These are phyloP conservation scores for Exophiala xenobiotica DNA, from an alignment of 2,329 filamentous ascomycete genomes.

Conservation along the genomic window DNA sequence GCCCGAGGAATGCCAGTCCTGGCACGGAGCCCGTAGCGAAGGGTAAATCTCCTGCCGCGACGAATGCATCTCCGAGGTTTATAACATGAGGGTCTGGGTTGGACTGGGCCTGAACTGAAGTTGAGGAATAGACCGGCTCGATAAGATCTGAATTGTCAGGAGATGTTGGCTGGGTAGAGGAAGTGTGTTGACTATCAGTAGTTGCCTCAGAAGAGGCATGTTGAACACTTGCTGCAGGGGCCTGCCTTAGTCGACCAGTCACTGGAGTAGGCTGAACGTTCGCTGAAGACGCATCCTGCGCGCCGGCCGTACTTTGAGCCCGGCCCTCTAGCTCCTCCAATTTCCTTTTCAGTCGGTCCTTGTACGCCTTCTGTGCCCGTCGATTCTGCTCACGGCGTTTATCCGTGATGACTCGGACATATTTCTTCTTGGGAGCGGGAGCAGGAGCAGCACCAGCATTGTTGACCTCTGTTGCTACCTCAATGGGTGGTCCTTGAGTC, in stretches of 20 bases:
- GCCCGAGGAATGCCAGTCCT: constrained; percentile 2
- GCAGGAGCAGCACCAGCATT: neutral
- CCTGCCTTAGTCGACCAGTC: no score
- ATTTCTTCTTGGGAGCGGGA: constrained; percentile 15
- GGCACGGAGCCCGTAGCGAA: constrained; percentile 4
- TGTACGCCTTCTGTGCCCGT: constrained; percentile 27
- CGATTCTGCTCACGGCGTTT: constrained; percentile 30
- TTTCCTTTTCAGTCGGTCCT: constrained; percentile 24
- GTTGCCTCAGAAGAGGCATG: no score
- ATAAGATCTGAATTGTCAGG: no score
- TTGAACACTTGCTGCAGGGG: no score
- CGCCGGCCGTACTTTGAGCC: neutral
- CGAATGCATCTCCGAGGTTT: constrained; percentile 21
- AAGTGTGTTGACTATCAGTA: no score
- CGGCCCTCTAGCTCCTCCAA: constrained; percentile 20
- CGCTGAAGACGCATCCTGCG: no score
- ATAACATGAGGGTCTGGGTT: constrained; percentile 3
- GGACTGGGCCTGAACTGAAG: no score
- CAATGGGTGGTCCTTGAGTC: no score
- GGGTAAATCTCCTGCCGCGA: constrained; percentile 23
- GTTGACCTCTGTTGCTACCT: no score
- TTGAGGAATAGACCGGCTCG: no score
- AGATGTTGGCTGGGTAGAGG: no score
- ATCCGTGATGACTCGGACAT: constrained; percentile 34
- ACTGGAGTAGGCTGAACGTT: no score